Base-by-base conservation (phyloP, 768 basidiomycete species). In the Auriscalpium microsporum region DNA sequence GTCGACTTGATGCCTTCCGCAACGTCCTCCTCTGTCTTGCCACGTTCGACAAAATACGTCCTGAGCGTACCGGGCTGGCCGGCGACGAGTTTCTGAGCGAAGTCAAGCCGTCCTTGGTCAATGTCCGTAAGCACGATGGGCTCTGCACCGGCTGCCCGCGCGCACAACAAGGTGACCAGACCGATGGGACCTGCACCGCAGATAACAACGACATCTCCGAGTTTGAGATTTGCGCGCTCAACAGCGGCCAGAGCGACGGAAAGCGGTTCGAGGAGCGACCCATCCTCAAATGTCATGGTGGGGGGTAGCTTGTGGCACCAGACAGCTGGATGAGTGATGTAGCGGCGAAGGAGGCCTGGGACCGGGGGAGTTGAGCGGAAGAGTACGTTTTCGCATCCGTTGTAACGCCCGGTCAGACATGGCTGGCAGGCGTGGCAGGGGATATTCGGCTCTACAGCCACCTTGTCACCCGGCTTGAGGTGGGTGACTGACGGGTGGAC, bases 181-280 rank as follows among this genome's bases (percentile, higher is more conserved):
- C 84, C 84, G 53, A 86, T 86, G 3, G 84, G 84, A 16, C 84
- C 84, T 21, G 83, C 81, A 54, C 84, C 84, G 63, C 83, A 84
- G 57, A 86, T 75, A 19, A 86, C 72, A 48, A 78, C 67, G 9
- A 82, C 75, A 62, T 86, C 83, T 7, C 84, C 84, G 33, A 86
- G 81, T 42, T 82, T 77, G 46, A 86, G 76, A 17, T 76, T 77
- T 45, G 83, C 73, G 37, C 84, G 80, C 52, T 85, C 83, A 34
- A 86, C 79, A 23, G 83, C 84, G 1, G 84, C 84, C 8, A 86
- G 69, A 8, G 83, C 84, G 19, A 86, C 84, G 3, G 83, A 78
- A 33, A 86, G 67, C 11, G 84, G 84, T 57, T 86, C 84, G 60
- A 84, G 84, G 34, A 86, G 72, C 0, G 84, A 73, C 11, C 84